Evolutionary conservation across 208 protist species (phyloP).

Genomic region (Acanthamoeba triangularis): DNA sequence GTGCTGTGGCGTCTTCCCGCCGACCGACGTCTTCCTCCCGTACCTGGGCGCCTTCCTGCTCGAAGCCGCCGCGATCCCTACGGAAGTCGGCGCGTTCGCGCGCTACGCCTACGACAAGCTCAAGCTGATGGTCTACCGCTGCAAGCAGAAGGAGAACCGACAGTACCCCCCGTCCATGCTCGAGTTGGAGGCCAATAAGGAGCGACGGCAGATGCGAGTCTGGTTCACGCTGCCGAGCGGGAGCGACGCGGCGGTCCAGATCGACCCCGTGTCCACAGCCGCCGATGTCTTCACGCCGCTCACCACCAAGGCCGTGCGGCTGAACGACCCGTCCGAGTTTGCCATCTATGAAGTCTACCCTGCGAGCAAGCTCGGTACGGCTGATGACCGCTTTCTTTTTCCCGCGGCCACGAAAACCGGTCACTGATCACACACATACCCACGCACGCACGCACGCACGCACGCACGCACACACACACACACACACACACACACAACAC

Average conservation of each 20-base stretch:
- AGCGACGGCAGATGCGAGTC: neutral
- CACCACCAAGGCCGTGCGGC: conserved; percentile 19
- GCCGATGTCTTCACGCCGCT: conserved; percentile 32
- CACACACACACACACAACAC: too few relatives aligned
- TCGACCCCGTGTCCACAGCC: conserved; percentile 24
- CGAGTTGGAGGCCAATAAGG: conserved; percentile 25
- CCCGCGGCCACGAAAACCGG: neutral
- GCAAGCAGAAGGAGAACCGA: conserved; percentile 5
- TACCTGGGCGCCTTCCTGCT: conserved; percentile 17
- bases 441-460: neutral
- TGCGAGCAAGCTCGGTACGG: conserved; percentile 7
- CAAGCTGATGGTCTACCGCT: neutral
- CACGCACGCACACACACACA: neutral
- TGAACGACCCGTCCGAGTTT: conserved; percentile 30
- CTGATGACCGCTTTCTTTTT: too few relatives aligned
- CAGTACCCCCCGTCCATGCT: conserved; percentile 24
- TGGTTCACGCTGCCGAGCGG: conserved; percentile 38
- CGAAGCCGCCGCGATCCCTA: neutral
- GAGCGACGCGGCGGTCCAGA: neutral
- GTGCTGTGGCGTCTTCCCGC: conserved; percentile 46
- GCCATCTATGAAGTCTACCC: conserved; percentile 59
- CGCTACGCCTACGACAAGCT: conserved; percentile 47
- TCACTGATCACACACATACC: neutral
- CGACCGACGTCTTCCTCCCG: conserved; percentile 4
- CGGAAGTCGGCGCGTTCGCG: neutral